Base-by-base conservation (phyloP, 2,329 filamentous ascomycete genomes). In the Neopestalotiopsis clavispora region DNA sequence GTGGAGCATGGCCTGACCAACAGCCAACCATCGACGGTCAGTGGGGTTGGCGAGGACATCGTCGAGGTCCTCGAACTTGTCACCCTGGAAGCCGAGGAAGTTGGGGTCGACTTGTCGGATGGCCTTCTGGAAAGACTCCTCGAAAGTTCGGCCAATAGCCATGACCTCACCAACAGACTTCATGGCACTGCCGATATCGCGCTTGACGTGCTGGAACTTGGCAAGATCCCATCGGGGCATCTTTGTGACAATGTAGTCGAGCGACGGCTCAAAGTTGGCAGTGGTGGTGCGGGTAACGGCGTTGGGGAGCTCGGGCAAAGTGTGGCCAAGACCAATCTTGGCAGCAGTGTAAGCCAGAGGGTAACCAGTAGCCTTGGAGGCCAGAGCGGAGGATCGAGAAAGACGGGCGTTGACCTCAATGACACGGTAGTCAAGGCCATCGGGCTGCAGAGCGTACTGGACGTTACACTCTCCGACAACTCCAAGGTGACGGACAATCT, bases 351-450 rank as follows among this genome's bases (percentile, higher is more conserved):
- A 99, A 23, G 96, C 96, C 70, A 98, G 88, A 69, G 96, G 96
- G 82, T 98, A 99, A 72, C 96, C 96, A 68, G 96, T 99, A 72
- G 96, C 96, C 86, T 99, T 99, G 71, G 96, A 98, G 71, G 96
- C 96, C 73, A 99, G 88, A 72, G 96, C 96, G 69, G 96, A 99
- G 60, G 96, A 99, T 77, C 96, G 93, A 78, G 96, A 98, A 65
- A 99, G 91, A 91, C 96, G 95, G 74, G 96, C 96, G 80, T 99
- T 99, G 83, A 99, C 95, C 83, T 99, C 96, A 76, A 99, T 99
- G 72, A 99, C 95, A 80, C 96, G 91, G 87, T 98, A 99, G 85
- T 99, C 96, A 70, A 98, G 91, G 69, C 95, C 95, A 83, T 98
- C 95, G 17, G 96, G 96, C 82, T 98, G 94, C 71, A 99, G 89